phyloP scores from a whole-genome alignment of 148 eudicot species.

The Silene uniflora region DNA sequence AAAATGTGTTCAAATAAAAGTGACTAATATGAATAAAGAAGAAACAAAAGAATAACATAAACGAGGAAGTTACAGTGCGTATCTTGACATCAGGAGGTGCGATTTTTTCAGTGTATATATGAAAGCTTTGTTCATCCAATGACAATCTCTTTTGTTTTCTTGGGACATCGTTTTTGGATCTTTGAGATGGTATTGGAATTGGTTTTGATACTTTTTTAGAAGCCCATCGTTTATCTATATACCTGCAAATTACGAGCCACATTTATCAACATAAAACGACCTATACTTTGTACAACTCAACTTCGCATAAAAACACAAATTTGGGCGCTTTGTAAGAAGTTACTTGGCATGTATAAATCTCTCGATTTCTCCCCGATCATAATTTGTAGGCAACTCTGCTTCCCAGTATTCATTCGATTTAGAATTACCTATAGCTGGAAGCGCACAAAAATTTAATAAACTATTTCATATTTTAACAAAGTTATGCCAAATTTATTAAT shows the following conservation, averaged over 20 bases:
- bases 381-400: conserved; percentile 45
- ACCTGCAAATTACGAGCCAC: conserved; percentile 32
- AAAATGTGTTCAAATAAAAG: no score
- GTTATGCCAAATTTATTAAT: no score
- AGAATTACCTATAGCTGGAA: conserved; percentile 55
- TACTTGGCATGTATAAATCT: conserved; percentile 61
- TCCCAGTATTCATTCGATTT: conserved; percentile 76
- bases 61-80: conserved; percentile 37
- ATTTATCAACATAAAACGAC: conserved; percentile 6
- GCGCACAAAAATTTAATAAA: not conserved
- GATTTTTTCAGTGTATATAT: conserved; percentile 24
- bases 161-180: conserved; percentile 23
- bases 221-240: conserved; percentile 49
- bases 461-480: no score
- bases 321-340: not conserved
- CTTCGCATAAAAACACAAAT: not conserved
- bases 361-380: conserved; percentile 39
- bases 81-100: conserved; percentile 29
- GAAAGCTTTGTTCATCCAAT: conserved; percentile 43
- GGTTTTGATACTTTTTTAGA: conserved; percentile 31
- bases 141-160: conserved; percentile 48
- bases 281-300: no score
- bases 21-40: not conserved
- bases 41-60: not conserved
- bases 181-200: conserved; percentile 15